Conservation (phyloP, 148 eudicot genomes). For the Agrostemma githago region DNA sequence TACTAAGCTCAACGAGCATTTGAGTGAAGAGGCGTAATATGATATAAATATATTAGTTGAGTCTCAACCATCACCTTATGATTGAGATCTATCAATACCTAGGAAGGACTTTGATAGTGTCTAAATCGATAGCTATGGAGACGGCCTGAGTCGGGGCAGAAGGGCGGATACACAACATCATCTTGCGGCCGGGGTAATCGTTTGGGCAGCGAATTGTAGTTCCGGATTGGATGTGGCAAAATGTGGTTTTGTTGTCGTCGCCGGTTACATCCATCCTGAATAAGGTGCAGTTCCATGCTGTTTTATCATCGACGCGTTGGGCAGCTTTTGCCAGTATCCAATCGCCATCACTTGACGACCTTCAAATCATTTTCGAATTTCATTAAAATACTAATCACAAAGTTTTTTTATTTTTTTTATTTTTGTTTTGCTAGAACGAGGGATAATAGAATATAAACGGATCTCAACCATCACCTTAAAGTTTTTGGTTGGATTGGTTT, state of each 20-base stretch:
- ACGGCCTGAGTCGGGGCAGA: neutral
- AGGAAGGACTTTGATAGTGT: neutral
- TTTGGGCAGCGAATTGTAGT: neutral
- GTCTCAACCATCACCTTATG: too few relatives aligned
- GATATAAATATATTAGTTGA: too few relatives aligned
- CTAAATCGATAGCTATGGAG: neutral
- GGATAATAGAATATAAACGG: too few relatives aligned
- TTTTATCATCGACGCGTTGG: neutral
- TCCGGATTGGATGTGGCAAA: neutral
- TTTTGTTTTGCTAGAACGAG: too few relatives aligned
- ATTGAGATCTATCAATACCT: neutral
- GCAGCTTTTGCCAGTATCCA: conserved; percentile 3
- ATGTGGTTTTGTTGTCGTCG: neutral
- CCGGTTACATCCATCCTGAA: neutral
- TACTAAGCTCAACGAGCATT: too few relatives aligned
- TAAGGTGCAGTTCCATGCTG: conserved; percentile 13
- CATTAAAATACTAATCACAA: too few relatives aligned
- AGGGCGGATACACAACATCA: conserved; percentile 5
- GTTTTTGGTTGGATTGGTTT: too few relatives aligned
- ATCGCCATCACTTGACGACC: too few relatives aligned
- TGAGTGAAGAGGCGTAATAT: too few relatives aligned
- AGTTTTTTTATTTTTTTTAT: too few relatives aligned
- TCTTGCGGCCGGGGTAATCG: neutral
- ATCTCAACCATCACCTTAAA: too few relatives aligned
- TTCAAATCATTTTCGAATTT: too few relatives aligned